Evolutionary conservation across 805 yeast genomes (phyloP), one percentile per base, ranked within the genome.

Genomic region (Cyberlindnera petersonii): DNA sequence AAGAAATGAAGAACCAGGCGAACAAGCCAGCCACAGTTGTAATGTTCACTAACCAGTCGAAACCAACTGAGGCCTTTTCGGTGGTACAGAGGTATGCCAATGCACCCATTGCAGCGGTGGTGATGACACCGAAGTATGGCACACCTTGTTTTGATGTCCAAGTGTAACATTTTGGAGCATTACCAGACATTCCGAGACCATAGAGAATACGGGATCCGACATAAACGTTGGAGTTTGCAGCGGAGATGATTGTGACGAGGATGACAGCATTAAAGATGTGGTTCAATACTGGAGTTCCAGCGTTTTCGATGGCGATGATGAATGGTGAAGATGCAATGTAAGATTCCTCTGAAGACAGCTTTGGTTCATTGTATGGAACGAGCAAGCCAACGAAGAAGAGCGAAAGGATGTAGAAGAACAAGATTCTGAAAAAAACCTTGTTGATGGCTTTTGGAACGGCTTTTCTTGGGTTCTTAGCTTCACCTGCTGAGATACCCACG

Each of bases 401-500:
- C 8, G 85, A 75, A 20, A 72, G 57, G 43, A 83, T 74, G 68
- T 80, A 83, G 60, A 83, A 83, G 33, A 81, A 55, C 42, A 77
- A 54, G 46, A 83, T 81, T 65, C 91, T 70, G 61, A 72, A 68
- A 40, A 81, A 71, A 27, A 82, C 87, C 55, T 79, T 79, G 53
- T 74, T 77, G 52, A 82, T 79, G 19, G 89, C 88, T 38, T 72
- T 71, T 43, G 89, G 88, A 24, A 54, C 56, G 9, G 58, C 30
- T 34, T 50, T 50, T 50, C 58, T 52, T 37, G 89, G 88, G 58
- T 79, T 79, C 18, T 71, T 69, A 37, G 82, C 68, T 63, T 83
- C 93, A 61, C 88, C 87, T 18, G 85, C 84, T 9, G 86, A 71
- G 37, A 83, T 69, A 61, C 88, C 89, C 24, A 80, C 79, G 56